phyloP scores from a whole-genome alignment of 768 basidiomycete species.

The Auriscalpium orientale region DNA sequence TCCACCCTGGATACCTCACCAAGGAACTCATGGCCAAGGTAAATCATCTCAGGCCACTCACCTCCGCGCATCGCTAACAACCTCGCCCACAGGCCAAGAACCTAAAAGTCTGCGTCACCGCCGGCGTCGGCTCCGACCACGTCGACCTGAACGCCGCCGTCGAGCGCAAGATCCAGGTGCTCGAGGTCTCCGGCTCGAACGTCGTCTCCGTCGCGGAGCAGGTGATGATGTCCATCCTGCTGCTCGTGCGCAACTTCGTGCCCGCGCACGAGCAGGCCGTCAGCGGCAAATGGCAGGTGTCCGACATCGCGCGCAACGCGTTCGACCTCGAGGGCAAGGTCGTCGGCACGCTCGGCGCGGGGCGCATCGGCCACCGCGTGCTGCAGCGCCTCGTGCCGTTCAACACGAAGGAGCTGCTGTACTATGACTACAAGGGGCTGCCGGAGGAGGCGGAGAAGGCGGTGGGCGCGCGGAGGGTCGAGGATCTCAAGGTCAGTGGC shows the following conservation, averaged over 20 bases:
- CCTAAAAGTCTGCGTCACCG: conserved; percentile 79
- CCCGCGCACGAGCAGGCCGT: conserved; percentile 32
- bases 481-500: not conserved
- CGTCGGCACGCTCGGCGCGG: not conserved
- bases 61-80: not conserved
- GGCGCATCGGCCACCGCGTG: not conserved
- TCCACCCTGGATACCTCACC: conserved; percentile 24
- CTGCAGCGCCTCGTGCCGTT: not conserved
- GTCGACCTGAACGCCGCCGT: not conserved
- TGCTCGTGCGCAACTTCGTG: conserved; percentile 37
- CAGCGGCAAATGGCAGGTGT: conserved; percentile 33
- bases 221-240: conserved; percentile 34
- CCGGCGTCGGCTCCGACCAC: conserved; percentile 26
- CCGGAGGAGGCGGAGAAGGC: conserved; percentile 24
- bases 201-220: conserved; percentile 39
- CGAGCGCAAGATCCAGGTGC: conserved; percentile 47
- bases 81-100: conserved; percentile 54
- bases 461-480: conserved; percentile 26
- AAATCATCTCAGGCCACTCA: not conserved
- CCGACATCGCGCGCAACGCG: conserved; percentile 30
- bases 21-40: conserved; percentile 18
- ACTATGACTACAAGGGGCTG: conserved; percentile 32
- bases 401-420: conserved; percentile 22
- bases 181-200: conserved; percentile 39
- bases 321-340: conserved; percentile 9